A percentile compares a stretch with the other conserved stretches of the same genome.
Conservation (phyloP, 441 rosid species). For the Raphanus hybrid region DNA sequence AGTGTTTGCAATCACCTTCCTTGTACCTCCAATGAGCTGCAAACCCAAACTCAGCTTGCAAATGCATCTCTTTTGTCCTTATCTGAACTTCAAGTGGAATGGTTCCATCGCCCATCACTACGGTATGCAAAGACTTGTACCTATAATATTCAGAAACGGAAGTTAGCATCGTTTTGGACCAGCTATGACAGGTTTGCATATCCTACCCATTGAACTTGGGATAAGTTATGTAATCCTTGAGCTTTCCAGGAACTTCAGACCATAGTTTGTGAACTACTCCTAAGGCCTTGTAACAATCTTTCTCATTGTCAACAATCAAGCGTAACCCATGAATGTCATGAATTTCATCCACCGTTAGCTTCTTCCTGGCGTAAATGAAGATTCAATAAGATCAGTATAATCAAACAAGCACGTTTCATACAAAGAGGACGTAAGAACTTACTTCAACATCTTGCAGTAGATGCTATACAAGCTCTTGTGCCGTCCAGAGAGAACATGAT, state of each 20-base stretch:
- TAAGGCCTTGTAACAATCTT: constrained; percentile 73
- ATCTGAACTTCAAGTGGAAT: constrained; percentile 88
- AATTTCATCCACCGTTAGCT: constrained; percentile 80
- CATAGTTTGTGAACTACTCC: constrained; percentile 69
- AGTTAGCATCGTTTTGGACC: constrained; percentile 20
- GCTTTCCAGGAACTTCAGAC: constrained; percentile 83
- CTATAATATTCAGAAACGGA: constrained; percentile 39
- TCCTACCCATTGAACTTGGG: constrained; percentile 87
- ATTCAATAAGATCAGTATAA: constrained; percentile 14
- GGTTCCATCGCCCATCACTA: constrained; percentile 70
- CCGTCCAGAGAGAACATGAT: constrained; percentile 65
- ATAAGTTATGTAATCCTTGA: constrained; percentile 68
- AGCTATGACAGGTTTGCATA: neutral
- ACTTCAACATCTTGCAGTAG: constrained; percentile 86
- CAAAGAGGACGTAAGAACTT: constrained; percentile 41
- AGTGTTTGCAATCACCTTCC: constrained; percentile 76
- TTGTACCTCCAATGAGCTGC: constrained; percentile 99
- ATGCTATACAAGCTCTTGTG: constrained; percentile 92
- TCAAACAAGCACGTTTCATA: neutral
- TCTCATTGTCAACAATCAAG: constrained; percentile 73
- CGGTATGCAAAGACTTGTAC: constrained; percentile 83
- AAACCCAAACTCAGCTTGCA: constrained; percentile 91
- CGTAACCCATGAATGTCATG: constrained; percentile 93
- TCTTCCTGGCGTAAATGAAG: constrained; percentile 54
- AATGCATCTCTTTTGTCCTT: constrained; percentile 87